Percentiles rank a stretch among this genome's conserved stretches.
Conservation (phyloP, 306 rosid species). For the Vicia faba region DNA sequence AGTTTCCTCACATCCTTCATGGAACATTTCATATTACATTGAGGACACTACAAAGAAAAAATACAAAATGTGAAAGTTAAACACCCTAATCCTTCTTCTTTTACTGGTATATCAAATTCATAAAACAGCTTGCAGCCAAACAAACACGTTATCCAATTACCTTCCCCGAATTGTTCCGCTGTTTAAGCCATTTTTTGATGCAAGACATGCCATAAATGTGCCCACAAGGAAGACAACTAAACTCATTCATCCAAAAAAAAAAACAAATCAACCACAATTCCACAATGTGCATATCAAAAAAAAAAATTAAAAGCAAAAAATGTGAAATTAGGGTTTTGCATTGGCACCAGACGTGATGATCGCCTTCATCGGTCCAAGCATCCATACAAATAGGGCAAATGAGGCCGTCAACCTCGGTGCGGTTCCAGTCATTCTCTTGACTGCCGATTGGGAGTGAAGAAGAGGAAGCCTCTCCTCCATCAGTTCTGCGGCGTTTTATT, state of each 20-base stretch:
- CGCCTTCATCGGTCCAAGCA: conserved; percentile 68
- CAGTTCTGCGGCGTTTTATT: conserved; percentile 66
- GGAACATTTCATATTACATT: conserved; percentile 71
- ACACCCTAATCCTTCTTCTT: neutral
- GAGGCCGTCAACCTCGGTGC: conserved; percentile 61
- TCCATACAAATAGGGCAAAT: conserved; percentile 90
- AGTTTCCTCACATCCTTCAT: conserved; percentile 78
- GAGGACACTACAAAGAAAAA: conserved; percentile 65
- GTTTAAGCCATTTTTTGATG: conserved; percentile 72
- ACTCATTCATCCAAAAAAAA: conserved; percentile 32
- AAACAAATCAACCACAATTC: neutral
- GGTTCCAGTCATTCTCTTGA: conserved; percentile 56
- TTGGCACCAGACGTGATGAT: conserved; percentile 68
- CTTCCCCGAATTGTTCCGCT: conserved; percentile 60
- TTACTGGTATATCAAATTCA: neutral
- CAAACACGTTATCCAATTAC: conserved; percentile 37
- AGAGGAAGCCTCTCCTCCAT: conserved; percentile 50
- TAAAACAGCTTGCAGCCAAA: neutral
- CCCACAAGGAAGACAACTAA: conserved; percentile 95
- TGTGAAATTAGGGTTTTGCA: neutral
- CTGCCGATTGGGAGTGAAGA: conserved; percentile 39
- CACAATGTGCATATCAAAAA: neutral
- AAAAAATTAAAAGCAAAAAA: neutral
- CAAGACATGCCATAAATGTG: conserved; percentile 90
- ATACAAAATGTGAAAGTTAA: conserved; percentile 15